Conservation (phyloP, 352 stramenopile genomes). For the Pythium dissotocum region DNA sequence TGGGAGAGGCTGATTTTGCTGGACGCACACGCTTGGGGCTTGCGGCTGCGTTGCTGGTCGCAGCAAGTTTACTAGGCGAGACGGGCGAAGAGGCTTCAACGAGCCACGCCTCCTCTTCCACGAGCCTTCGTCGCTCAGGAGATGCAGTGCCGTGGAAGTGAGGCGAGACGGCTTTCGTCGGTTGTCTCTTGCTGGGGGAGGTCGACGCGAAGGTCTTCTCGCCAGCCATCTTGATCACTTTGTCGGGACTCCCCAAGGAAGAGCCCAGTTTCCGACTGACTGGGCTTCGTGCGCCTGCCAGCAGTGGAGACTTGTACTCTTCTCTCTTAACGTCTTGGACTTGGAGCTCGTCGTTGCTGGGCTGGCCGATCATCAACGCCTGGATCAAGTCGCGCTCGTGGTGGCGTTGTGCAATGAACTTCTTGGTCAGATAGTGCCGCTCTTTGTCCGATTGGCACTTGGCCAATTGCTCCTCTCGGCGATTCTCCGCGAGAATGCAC, state of each 20-base stretch:
- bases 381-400: constrained; percentile 61
- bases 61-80: not conserved
- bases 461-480: constrained; percentile 55
- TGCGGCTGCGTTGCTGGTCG: not conserved
- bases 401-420: constrained; percentile 56
- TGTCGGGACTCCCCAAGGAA: constrained; percentile 1
- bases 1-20: constrained; percentile 8
- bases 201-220: constrained; percentile 23
- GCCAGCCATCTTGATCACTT: constrained; percentile 23
- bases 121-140: not conserved
- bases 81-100: not conserved
- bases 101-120: not conserved
- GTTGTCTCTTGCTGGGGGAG: not conserved
- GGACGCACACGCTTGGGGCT: constrained; percentile 9
- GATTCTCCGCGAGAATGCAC: constrained; percentile 72
- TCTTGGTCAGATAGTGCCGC: constrained; percentile 47
- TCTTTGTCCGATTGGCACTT: constrained; percentile 51
- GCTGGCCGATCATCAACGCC: constrained; percentile 50
- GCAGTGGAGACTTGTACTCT: constrained; percentile 7
- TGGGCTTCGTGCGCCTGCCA: not conserved
- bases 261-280: not conserved
- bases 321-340: constrained; percentile 33
- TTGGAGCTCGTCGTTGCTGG: constrained; percentile 32
- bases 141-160: constrained; percentile 21
- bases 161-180: constrained; percentile 17